Evolutionary conservation across 2,329 filamentous ascomycete species (phyloP).

Genomic region (Trichoderma aggressivum): DNA sequence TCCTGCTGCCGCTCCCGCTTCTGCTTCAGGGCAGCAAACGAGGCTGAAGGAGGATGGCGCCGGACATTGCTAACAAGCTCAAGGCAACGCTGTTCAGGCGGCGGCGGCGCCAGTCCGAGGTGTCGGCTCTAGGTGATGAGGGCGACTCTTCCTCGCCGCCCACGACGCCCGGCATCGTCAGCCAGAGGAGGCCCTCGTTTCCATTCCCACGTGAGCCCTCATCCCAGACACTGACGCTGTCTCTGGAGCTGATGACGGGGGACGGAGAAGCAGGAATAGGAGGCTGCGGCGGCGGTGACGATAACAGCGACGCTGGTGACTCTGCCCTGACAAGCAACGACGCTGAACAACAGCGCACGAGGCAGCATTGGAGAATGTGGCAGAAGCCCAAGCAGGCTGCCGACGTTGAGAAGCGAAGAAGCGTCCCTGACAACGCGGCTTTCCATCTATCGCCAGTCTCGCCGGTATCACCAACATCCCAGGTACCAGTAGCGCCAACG

Average conservation of each 20-base stretch:
- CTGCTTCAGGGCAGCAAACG: constrained; percentile 13
- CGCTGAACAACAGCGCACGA: neutral
- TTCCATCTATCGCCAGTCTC: neutral
- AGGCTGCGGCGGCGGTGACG: constrained; percentile 1
- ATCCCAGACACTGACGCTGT: constrained; percentile 5
- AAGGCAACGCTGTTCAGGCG: constrained; percentile 17
- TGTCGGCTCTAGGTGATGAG: neutral
- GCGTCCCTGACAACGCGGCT: neutral
- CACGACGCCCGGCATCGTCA: neutral
- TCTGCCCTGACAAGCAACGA: constrained; percentile 1
- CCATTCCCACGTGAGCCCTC: constrained; percentile 14
- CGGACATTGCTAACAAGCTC: constrained; percentile 15
- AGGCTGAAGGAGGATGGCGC: constrained; percentile 13
- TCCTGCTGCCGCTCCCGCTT: neutral
- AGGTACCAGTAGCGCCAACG: neutral
- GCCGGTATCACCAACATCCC: neutral
- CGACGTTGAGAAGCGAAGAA: neutral
- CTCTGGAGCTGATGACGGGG: constrained; percentile 7
- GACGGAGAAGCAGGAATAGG: constrained; percentile 4
- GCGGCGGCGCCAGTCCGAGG: constrained; percentile 10
- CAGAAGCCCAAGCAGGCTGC: neutral
- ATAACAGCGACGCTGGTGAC: constrained; percentile 6
- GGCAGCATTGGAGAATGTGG: constrained; percentile 1
- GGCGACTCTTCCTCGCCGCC: neutral
- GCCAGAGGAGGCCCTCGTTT: constrained; percentile 3